phyloP scores from a whole-genome alignment of 495 filamentous ascomycete genomes.

The Xanthoparmelia taractica region DNA sequence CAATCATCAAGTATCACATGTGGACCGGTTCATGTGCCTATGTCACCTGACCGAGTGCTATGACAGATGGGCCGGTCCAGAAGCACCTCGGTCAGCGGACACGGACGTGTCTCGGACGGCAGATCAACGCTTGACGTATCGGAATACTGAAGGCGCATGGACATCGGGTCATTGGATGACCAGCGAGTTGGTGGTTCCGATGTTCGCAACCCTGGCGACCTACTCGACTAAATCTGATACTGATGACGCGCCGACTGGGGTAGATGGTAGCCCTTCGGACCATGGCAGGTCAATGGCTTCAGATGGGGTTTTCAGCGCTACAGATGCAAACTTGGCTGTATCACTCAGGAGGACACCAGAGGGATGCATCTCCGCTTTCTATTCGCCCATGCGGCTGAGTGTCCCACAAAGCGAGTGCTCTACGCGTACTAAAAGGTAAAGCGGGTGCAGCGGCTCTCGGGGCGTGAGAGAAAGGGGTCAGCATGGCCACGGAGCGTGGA shows the following conservation, averaged over 20 bases:
- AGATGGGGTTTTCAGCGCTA: conserved; percentile 72
- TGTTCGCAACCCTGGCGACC: conserved; percentile 54
- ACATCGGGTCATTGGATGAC: too few relatives aligned
- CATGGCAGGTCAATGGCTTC: conserved; percentile 53
- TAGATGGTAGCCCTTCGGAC: conserved; percentile 44
- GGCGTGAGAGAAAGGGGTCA: conserved; percentile 36
- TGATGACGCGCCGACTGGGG: conserved; percentile 20
- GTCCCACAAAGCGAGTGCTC: conserved; percentile 42
- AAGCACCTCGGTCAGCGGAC: too few relatives aligned
- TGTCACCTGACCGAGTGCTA: conserved; percentile 61
- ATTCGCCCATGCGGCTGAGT: conserved; percentile 53
- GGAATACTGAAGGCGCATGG: too few relatives aligned
- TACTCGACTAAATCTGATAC: conserved; percentile 20
- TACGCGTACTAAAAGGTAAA: conserved; percentile 47
- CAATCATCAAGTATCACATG: conserved; percentile 56
- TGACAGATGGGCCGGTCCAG: too few relatives aligned
- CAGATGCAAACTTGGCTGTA: conserved; percentile 61
- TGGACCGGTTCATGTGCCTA: conserved; percentile 54
- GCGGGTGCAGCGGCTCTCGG: conserved; percentile 35
- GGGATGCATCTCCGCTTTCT: conserved; percentile 53
- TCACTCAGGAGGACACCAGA: conserved; percentile 59
- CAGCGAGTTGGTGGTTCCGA: too few relatives aligned
- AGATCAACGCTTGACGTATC: too few relatives aligned
- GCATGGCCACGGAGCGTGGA: conserved; percentile 20
- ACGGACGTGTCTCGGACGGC: too few relatives aligned